A percentile compares a stretch with the other conserved stretches of the same genome.
phyloP scores from a whole-genome alignment of 2,329 filamentous ascomycete genomes.

The Neodidymelliopsis sp. region DNA sequence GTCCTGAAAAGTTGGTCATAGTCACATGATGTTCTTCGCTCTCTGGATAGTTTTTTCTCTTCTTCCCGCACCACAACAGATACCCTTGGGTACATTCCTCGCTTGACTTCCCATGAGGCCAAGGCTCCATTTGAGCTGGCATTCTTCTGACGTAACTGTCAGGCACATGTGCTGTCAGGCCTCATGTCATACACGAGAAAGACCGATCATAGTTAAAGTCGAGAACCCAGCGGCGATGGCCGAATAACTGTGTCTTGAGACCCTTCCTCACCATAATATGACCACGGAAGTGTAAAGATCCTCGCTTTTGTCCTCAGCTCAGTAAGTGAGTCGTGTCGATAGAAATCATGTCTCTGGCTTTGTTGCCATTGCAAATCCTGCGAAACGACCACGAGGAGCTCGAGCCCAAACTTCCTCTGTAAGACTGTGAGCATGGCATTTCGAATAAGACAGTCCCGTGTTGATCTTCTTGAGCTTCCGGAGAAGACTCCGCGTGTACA shows the following conservation, averaged over 20 bases:
- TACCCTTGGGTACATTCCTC: conserved; percentile 8
- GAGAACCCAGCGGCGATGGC: too few species aligned
- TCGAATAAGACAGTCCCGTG: conserved; percentile 1
- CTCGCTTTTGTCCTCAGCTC: too few species aligned
- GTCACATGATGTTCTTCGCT: too few species aligned
- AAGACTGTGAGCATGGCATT: not conserved
- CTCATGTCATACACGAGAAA: conserved; percentile 16
- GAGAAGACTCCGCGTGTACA: conserved; percentile 6
- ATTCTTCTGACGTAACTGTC: conserved; percentile 3
- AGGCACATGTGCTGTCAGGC: conserved; percentile 1
- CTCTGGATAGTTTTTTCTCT: too few species aligned
- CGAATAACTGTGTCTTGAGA: not conserved
- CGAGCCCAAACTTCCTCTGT: not conserved
- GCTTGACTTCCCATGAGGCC: conserved; percentile 4
- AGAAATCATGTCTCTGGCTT: not conserved
- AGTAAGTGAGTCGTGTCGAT: too few species aligned
- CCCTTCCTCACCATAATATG: too few species aligned
- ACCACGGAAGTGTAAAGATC: too few species aligned
- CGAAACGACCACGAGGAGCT: conserved; percentile 14
- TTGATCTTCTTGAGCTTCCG: not conserved
- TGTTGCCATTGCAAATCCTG: not conserved
- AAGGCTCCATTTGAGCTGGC: not conserved
- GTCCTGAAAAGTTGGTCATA: too few species aligned
- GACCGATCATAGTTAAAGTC: not conserved
- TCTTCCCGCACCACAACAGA: too few species aligned